These are phyloP conservation scores for Cordyceps fumosorosea DNA, from an alignment of 2,329 filamentous ascomycete genomes.

Conservation along the genomic window DNA sequence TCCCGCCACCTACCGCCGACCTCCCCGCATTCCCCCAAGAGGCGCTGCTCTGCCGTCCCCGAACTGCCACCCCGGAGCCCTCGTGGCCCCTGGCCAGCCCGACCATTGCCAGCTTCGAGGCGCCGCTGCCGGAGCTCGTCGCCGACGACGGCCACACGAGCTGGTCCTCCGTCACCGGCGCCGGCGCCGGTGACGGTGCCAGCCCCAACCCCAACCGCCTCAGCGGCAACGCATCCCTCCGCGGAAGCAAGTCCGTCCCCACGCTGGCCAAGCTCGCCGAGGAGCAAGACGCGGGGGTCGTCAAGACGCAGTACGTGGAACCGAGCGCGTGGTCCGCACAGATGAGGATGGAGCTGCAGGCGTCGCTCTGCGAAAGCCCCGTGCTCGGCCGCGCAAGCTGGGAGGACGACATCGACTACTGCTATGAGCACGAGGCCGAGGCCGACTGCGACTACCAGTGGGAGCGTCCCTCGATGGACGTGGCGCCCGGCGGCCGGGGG, in stretches of 20 bases:
- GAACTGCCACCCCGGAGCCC: slow-evolving; percentile 30
- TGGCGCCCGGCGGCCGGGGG: slow-evolving; percentile 17
- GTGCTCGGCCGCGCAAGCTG: slow-evolving; percentile 43
- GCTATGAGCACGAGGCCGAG: slow-evolving; percentile 62
- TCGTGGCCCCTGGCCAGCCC: slow-evolving; percentile 34
- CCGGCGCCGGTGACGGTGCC: no score
- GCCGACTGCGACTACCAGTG: slow-evolving; percentile 61
- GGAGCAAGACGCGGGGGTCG: slow-evolving; percentile 20
- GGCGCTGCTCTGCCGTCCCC: slow-evolving; percentile 34
- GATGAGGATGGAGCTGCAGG: slow-evolving; percentile 6
- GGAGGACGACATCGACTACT: slow-evolving; percentile 66
- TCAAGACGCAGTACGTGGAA: slow-evolving; percentile 12
- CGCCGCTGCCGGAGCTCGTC: slow-evolving; percentile 50
- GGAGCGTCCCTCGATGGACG: slow-evolving; percentile 51
- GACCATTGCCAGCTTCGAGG: slow-evolving; percentile 29
- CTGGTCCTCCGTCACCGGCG: slow-evolving; percentile 27
- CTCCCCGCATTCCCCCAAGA: slow-evolving; percentile 21
- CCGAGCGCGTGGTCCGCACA: not conserved
- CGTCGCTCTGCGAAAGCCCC: slow-evolving; percentile 24
- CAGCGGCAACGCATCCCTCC: slow-evolving; percentile 45
- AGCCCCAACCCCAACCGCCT: slow-evolving; percentile 37
- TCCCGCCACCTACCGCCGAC: slow-evolving; percentile 10
- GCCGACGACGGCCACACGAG: slow-evolving; percentile 53
- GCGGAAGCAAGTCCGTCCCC: slow-evolving; percentile 50
- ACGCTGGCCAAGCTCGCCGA: slow-evolving; percentile 40